Percentiles rank a stretch among this genome's conserved stretches.
Conservation (phyloP, 148 eudicot genomes). For the Drosera capensis region DNA sequence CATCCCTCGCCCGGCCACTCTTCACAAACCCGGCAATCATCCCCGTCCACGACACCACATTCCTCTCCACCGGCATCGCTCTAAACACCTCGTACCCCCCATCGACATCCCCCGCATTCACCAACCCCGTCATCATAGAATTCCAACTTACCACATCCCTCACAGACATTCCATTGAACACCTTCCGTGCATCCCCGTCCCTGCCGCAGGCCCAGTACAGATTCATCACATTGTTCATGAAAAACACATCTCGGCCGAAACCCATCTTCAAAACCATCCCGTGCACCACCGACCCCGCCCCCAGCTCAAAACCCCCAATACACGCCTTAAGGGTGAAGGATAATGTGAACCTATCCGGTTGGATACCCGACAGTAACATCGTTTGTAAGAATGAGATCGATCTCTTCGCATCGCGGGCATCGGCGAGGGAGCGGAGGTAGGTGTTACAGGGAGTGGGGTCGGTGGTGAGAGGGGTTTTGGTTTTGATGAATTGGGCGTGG, state of each 20-base stretch:
- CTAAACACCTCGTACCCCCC: slow-evolving; percentile 12
- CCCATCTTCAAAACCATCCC: slow-evolving; percentile 16
- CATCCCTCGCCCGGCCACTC: slow-evolving; percentile 20
- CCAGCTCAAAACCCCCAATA: slow-evolving; percentile 11
- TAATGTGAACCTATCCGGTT: slow-evolving; percentile 13
- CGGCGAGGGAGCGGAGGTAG: slow-evolving; percentile 18
- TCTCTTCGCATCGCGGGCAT: slow-evolving; percentile 9
- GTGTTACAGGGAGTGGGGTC: too few relatives aligned
- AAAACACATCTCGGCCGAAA: slow-evolving; percentile 11
- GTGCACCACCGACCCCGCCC: slow-evolving; percentile 14
- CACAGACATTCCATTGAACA: slow-evolving; percentile 17
- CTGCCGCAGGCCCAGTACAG: slow-evolving; percentile 15
- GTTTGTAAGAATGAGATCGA: slow-evolving; percentile 13
- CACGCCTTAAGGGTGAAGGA: slow-evolving; percentile 23
- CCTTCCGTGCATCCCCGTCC: slow-evolving; percentile 7
- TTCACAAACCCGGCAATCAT: too few relatives aligned
- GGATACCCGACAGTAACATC: slow-evolving; percentile 6
- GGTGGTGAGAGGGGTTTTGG: too few relatives aligned
- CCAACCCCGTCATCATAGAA: slow-evolving; percentile 16
- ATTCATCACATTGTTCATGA: slow-evolving; percentile 12
- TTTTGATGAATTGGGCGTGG: slow-evolving; percentile 11
- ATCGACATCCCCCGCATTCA: slow-evolving; percentile 14
- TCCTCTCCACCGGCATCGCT: slow-evolving; percentile 18
- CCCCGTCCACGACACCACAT: slow-evolving; percentile 21
- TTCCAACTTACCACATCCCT: slow-evolving; percentile 25